phyloP scores from a whole-genome alignment of 768 basidiomycete species.

The Cyclocybe aegerita region DNA sequence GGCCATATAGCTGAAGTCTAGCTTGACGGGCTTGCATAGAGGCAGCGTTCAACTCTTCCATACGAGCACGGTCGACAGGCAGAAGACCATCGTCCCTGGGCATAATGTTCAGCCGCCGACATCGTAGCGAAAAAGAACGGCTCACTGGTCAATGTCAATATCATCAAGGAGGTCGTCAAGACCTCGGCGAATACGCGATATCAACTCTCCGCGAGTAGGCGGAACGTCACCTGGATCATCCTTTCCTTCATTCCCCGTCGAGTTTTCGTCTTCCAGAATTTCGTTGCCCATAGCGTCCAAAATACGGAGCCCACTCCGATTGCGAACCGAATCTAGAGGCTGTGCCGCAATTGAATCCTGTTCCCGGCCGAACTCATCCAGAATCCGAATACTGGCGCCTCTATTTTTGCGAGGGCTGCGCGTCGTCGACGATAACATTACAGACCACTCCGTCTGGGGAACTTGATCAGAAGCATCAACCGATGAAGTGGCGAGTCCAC shows the following conservation, averaged over 20 bases:
- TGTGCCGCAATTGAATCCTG: slow-evolving; percentile 15
- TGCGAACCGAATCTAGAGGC: slow-evolving; percentile 20
- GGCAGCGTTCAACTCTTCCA: slow-evolving; percentile 50
- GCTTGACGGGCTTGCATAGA: slow-evolving; percentile 53
- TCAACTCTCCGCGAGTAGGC: slow-evolving; percentile 47
- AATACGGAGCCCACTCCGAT: slow-evolving; percentile 49
- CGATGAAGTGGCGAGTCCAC: background rate
- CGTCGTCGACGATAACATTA: background rate
- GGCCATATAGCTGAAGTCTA: slow-evolving; percentile 45
- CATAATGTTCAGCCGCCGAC: background rate
- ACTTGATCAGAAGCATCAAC: slow-evolving; percentile 13
- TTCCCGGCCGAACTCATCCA: slow-evolving; percentile 71
- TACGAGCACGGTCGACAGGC: slow-evolving; percentile 39
- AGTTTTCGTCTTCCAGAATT: slow-evolving; percentile 31
- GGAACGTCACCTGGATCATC: slow-evolving; percentile 12
- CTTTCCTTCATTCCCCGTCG: slow-evolving; percentile 20
- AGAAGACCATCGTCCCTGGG: slow-evolving; percentile 8
- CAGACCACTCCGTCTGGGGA: background rate
- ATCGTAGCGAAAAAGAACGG: slow-evolving; percentile 4
- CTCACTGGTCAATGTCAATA: slow-evolving; percentile 58
- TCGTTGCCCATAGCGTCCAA: slow-evolving; percentile 72
- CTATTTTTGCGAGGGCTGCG: slow-evolving; percentile 18
- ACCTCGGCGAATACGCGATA: slow-evolving; percentile 57
- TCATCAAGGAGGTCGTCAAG: slow-evolving; percentile 56
- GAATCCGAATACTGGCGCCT: slow-evolving; percentile 44